Evolutionary conservation across 2,329 filamentous ascomycete species (phyloP).

Genomic region (Paecilomyces niveus): DNA sequence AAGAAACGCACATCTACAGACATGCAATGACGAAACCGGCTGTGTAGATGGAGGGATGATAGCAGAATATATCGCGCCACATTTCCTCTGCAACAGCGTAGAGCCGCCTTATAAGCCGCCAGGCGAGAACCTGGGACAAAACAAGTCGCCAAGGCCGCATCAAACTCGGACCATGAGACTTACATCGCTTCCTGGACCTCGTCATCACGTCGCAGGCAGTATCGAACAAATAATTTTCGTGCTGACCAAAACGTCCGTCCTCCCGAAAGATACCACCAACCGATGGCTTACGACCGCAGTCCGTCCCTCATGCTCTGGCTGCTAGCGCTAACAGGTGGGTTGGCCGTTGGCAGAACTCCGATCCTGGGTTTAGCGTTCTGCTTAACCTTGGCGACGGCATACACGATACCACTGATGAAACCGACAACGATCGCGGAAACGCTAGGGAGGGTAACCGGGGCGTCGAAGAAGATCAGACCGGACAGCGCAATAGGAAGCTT

Average conservation of each 20-base stretch:
- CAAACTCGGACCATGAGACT: not conserved
- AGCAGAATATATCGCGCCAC: not conserved
- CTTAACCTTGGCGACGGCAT: constrained; percentile 77
- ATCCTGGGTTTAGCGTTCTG: constrained; percentile 63
- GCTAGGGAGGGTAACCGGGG: constrained; percentile 84
- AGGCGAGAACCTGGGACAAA: not conserved
- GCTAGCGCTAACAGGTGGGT: constrained; percentile 78
- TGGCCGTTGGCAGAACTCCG: constrained; percentile 58
- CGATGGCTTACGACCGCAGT: constrained; percentile 54
- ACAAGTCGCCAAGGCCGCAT: not conserved
- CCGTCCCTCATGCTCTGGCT: constrained; percentile 84
- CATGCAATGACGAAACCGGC: not conserved
- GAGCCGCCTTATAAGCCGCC: not conserved
- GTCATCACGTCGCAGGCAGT: not conserved
- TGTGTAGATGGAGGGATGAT: not conserved
- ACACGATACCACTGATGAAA: constrained; percentile 88
- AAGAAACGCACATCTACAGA: not conserved
- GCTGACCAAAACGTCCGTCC: not conserved
- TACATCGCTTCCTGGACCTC: not conserved
- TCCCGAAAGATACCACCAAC: not conserved
- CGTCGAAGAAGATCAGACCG: constrained; percentile 90
- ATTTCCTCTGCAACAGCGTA: not conserved
- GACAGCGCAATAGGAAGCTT: constrained; percentile 93
- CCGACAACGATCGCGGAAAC: constrained; percentile 87
- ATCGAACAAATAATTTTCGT: not conserved